These are phyloP conservation scores for Simplicillium aogashimaense DNA, from an alignment of 2,329 filamentous ascomycete species.

Conservation along the genomic window DNA sequence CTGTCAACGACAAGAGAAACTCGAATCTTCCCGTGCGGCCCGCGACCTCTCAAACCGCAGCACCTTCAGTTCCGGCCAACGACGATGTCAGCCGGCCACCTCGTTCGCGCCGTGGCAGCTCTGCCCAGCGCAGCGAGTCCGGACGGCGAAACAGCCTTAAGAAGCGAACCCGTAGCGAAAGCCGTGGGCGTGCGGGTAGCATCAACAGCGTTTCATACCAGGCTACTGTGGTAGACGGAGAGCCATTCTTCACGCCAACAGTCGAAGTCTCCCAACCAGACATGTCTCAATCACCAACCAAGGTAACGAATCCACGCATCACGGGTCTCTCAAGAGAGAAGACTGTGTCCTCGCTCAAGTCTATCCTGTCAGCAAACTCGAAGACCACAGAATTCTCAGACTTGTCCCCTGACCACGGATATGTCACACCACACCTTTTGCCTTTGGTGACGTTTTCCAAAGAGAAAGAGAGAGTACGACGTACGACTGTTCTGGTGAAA, in stretches of 20 bases:
- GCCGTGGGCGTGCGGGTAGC: conserved; percentile 34
- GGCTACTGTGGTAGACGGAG: conserved; percentile 37
- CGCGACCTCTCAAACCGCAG: conserved; percentile 34
- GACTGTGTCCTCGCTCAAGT: conserved; percentile 33
- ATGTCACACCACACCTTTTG: conserved; percentile 35
- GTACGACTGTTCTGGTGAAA: conserved; percentile 52
- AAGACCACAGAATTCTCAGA: conserved; percentile 30
- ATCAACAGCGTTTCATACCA: conserved; percentile 26
- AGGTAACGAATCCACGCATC: conserved; percentile 25
- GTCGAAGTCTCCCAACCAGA: conserved; percentile 30
- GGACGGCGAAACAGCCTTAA: conserved; percentile 40
- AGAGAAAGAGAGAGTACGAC: conserved; percentile 39
- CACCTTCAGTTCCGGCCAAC: conserved; percentile 70
- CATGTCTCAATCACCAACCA: conserved; percentile 32
- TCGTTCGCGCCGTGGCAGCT: conserved; percentile 23
- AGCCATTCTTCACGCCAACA: conserved; percentile 38
- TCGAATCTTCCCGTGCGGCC: conserved; percentile 15
- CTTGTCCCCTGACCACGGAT: conserved; percentile 26
- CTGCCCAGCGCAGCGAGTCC: conserved; percentile 32
- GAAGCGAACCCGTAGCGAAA: conserved; percentile 40
- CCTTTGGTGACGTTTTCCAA: conserved; percentile 45
- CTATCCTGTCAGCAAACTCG: conserved; percentile 30
- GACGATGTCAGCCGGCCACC: conserved; percentile 44
- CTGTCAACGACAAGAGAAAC: conserved; percentile 24
- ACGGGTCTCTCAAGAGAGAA: conserved; percentile 33